Base-by-base conservation (phyloP, 768 basidiomycete species). In the Rhodosporidiobolus odoratus region DNA sequence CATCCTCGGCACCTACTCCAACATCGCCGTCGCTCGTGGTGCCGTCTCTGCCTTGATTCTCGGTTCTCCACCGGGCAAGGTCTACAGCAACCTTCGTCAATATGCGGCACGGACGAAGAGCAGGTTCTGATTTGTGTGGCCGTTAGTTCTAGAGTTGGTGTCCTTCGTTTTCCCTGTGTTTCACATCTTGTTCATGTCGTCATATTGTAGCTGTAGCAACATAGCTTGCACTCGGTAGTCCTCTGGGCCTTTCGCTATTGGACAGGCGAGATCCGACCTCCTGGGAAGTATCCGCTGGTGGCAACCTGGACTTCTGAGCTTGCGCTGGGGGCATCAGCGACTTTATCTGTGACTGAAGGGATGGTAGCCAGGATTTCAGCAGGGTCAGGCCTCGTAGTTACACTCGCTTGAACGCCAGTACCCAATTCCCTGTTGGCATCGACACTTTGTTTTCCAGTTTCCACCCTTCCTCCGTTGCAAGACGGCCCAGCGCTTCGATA, bases 1-100 rank as follows among this genome's bases (percentile, higher is more conserved):
- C 76, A 97, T 99, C 75, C 88, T 99, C 80, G 96, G 96, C 32
- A 95, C 94, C 23, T 97, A 96, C 82, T 91, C 94, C 83, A 96
- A 96, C 78, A 98, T 99, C 83, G 96, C 95, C 81, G 86, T 98
- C 67, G 96, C 96, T 0, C 85, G 94, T 66, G 95, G 97, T 80
- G 93, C 96, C 10, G 88, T 99, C 71, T 94, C 62, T 12, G 64
- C 68, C 0, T 54, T 77, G 19, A 69, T 77, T 35, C 53, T 77
- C 32, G 77, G 77, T 25, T 66, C 53, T 4, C 75, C 71, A 56
- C 72, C 74, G 68, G 81, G 81, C 66, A 82, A 82, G 76, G 52
- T 53, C 27, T 53, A 53, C 27, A 21, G 10, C 27, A 53, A 53
- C 27, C 21, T 53, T 8, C 43, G 43, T n/a, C n/a, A n/a, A n/a